Conservation (phyloP, 108 stramenopile genomes). For the Stephanodiscus minutulus region DNA sequence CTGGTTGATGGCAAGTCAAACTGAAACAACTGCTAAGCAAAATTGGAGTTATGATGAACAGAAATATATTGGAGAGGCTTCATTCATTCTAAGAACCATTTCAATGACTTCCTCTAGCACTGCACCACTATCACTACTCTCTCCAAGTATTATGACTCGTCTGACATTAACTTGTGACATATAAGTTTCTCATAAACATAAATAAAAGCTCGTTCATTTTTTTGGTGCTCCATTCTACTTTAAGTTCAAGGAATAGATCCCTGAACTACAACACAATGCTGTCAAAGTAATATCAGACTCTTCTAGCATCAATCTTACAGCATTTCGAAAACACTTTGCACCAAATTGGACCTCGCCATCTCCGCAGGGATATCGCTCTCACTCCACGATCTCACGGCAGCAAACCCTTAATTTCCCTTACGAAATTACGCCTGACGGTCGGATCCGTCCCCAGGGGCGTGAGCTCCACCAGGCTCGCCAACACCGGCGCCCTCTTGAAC, state of each 20-base stretch:
- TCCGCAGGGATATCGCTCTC: too few relatives aligned
- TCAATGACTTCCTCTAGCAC: neutral
- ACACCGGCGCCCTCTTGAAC: slow-evolving; percentile 46
- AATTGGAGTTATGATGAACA: too few relatives aligned
- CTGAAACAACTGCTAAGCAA: too few relatives aligned
- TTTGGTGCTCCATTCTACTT: too few relatives aligned
- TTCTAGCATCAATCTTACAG: too few relatives aligned
- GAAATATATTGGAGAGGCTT: neutral
- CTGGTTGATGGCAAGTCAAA: too few relatives aligned
- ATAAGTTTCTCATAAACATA: neutral
- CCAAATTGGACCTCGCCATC: too few relatives aligned
- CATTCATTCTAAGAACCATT: neutral
- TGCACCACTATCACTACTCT: too few relatives aligned
- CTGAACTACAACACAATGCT: too few relatives aligned
- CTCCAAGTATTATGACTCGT: neutral
- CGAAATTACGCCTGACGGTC: slow-evolving; percentile 26
- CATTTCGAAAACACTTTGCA: neutral
- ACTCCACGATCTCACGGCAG: slow-evolving; percentile 21
- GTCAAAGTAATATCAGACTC: too few relatives aligned
- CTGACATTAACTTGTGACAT: neutral
- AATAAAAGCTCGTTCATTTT: too few relatives aligned
- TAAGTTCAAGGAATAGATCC: too few relatives aligned
- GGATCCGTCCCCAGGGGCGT: slow-evolving; percentile 36
- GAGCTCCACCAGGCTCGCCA: slow-evolving; percentile 45
- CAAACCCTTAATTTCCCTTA: slow-evolving; percentile 42